A percentile compares a stretch with the other conserved stretches of the same genome.
Evolutionary conservation across 257 asterid genomes (phyloP).

Genomic region (Solanum tarijense): DNA sequence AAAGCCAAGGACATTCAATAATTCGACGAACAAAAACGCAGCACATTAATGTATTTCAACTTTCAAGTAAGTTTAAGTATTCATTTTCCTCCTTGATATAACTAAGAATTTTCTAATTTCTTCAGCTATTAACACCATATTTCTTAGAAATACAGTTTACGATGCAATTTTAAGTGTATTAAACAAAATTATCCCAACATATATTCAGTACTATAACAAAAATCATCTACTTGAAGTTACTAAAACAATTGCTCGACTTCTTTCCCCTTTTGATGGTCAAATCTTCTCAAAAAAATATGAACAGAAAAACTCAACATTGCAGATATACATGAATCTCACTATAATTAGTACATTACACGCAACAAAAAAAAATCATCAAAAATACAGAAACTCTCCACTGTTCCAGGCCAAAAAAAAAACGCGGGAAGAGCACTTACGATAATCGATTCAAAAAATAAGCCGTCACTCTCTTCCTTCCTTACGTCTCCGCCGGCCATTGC

Average conservation of each 20-base stretch:
- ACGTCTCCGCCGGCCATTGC: not conserved
- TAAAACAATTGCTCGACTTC: not conserved
- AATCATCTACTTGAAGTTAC: not conserved
- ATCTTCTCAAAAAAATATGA: not conserved
- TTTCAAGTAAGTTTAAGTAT: not conserved
- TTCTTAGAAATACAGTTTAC: not conserved
- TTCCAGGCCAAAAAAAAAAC: not conserved
- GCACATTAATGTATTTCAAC: not conserved
- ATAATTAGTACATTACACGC: not conserved
- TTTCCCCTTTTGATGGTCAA: not conserved
- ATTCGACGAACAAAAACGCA: not conserved
- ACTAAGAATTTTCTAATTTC: not conserved
- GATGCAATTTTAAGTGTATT: not conserved
- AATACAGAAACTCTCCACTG: not conserved
- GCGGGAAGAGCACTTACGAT: not conserved
- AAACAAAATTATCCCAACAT: not conserved
- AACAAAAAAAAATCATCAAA: not conserved
- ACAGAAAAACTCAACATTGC: not conserved
- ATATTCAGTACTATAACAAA: not conserved
- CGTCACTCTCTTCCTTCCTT: not conserved
- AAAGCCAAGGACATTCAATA: not conserved
- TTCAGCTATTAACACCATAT: not conserved
- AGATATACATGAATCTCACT: not conserved
- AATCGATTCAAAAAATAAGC: not conserved
- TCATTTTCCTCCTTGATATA: not conserved